phyloP scores from a whole-genome alignment of 305 asterid genomes.

The Lippia alba region DNA sequence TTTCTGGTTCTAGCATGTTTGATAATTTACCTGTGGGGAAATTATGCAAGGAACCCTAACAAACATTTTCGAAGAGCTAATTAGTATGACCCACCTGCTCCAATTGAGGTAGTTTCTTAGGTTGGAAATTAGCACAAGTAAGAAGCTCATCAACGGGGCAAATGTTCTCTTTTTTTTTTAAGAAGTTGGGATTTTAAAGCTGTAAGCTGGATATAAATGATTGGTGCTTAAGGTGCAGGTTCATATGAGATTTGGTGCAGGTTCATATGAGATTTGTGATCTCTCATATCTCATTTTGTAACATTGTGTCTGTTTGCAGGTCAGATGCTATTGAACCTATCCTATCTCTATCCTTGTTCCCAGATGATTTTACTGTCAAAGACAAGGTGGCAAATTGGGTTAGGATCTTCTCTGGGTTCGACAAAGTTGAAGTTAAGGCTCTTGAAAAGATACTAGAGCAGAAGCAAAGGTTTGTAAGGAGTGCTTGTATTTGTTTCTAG shows the following conservation, averaged over 20 bases:
- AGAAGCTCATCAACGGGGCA: constrained; percentile 26
- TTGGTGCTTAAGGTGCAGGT: constrained; percentile 18
- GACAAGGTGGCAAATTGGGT: constrained; percentile 84
- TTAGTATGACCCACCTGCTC: not conserved
- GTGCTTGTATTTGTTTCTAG: constrained; percentile 30
- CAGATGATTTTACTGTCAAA: constrained; percentile 70
- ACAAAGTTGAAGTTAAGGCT: constrained; percentile 92
- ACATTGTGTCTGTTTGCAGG: constrained; percentile 56
- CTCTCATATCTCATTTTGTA: constrained; percentile 19
- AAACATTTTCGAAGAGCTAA: constrained; percentile 25
- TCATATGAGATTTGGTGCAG: constrained; percentile 15
- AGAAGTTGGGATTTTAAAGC: constrained; percentile 14
- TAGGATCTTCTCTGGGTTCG: constrained; percentile 74
- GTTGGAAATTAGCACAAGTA: constrained; percentile 23
- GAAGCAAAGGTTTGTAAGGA: constrained; percentile 79
- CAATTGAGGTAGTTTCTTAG: constrained; percentile 18
- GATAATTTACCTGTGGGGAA: constrained; percentile 26
- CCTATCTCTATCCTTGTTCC: constrained; percentile 79
- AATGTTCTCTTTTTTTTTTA: constrained; percentile 20
- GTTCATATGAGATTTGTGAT: constrained; percentile 15
- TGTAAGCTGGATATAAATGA: constrained; percentile 17
- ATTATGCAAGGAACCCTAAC: constrained; percentile 23
- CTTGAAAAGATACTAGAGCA: constrained; percentile 97
- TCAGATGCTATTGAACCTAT: constrained; percentile 85
- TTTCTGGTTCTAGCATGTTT: constrained; percentile 28